These are phyloP conservation scores for Alternaria conjuncta DNA, from an alignment of 2,329 filamentous ascomycete species.

Conservation along the genomic window DNA sequence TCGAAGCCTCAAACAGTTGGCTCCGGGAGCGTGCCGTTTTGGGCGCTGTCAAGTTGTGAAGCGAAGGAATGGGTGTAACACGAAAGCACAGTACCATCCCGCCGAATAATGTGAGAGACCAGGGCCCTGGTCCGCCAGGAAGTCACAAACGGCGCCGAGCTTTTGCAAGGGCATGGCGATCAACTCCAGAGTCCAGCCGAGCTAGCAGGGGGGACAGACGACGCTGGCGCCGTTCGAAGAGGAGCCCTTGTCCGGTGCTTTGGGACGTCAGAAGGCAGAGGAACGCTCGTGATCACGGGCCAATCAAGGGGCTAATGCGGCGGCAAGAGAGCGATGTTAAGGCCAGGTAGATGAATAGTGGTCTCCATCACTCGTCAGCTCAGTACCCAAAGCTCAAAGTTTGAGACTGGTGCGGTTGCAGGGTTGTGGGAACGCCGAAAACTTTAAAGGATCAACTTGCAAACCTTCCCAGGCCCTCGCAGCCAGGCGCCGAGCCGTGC, in stretches of 20 bases:
- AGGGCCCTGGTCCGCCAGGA: conserved; percentile 35
- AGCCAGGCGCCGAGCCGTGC: conserved; percentile 34
- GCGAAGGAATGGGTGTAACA: conserved; percentile 46
- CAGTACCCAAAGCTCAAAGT: conserved; percentile 39
- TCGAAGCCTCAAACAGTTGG: conserved; percentile 49
- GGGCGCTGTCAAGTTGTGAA: conserved; percentile 48
- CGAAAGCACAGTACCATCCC: conserved; percentile 38
- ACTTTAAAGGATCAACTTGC: conserved; percentile 42
- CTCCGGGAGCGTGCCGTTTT: conserved; percentile 48
- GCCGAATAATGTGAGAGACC: conserved; percentile 33
- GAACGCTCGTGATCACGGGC: conserved; percentile 18
- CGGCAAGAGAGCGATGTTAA: conserved; percentile 26
- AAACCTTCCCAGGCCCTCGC: conserved; percentile 38
- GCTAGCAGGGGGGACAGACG: conserved; percentile 36
- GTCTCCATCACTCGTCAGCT: conserved; percentile 31
- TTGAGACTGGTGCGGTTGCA: conserved; percentile 49
- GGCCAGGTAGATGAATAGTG: conserved; percentile 41
- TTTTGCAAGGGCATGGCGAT: conserved; percentile 25
- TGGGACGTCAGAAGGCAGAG: conserved; percentile 34
- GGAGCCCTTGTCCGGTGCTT: conserved; percentile 33
- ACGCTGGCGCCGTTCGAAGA: conserved; percentile 34
- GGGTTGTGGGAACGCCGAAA: conserved; percentile 45
- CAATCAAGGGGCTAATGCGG: conserved; percentile 29
- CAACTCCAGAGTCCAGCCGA: conserved; percentile 38
- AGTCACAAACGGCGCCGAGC: conserved; percentile 38